Conservation (phyloP, 495 filamentous ascomycete genomes). For the Beverwykella pulmonaria region DNA sequence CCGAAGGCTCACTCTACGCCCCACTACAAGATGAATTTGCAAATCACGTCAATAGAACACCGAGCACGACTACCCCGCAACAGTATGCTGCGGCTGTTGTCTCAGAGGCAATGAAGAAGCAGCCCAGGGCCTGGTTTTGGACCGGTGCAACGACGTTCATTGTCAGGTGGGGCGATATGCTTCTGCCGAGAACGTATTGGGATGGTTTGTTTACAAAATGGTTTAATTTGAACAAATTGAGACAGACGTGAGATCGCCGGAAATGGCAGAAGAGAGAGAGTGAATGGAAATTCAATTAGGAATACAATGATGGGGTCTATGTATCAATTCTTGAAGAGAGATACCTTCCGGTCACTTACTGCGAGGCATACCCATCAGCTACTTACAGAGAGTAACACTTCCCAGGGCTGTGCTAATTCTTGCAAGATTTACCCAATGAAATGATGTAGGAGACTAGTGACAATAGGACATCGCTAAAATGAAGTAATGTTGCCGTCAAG, state of each 20-base stretch:
- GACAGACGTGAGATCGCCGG: not conserved
- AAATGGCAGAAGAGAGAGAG: not conserved
- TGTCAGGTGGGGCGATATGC: not conserved
- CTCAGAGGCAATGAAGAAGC: not conserved
- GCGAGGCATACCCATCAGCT: too few species aligned
- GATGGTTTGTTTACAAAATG: not conserved
- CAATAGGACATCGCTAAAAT: too few species aligned
- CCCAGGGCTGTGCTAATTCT: too few species aligned
- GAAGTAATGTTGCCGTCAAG: too few species aligned
- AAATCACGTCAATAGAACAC: not conserved
- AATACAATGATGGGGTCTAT: too few species aligned
- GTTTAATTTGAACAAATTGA: slow-evolving; percentile 6
- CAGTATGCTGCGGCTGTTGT: not conserved
- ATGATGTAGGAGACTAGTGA: too few species aligned
- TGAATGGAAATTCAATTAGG: too few species aligned
- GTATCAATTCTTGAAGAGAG: too few species aligned
- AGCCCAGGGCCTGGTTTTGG: not conserved
- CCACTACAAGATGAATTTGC: not conserved
- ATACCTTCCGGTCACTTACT: too few species aligned
- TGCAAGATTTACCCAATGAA: too few species aligned
- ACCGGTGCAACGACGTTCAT: not conserved
- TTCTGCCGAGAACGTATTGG: not conserved
- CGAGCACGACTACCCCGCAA: not conserved
- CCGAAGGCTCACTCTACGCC: not conserved
- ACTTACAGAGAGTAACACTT: too few species aligned